A percentile compares a stretch with the other conserved stretches of the same genome.
Evolutionary conservation across 345 rosid genomes (phyloP).

Genomic region (Durio zibethinus): DNA sequence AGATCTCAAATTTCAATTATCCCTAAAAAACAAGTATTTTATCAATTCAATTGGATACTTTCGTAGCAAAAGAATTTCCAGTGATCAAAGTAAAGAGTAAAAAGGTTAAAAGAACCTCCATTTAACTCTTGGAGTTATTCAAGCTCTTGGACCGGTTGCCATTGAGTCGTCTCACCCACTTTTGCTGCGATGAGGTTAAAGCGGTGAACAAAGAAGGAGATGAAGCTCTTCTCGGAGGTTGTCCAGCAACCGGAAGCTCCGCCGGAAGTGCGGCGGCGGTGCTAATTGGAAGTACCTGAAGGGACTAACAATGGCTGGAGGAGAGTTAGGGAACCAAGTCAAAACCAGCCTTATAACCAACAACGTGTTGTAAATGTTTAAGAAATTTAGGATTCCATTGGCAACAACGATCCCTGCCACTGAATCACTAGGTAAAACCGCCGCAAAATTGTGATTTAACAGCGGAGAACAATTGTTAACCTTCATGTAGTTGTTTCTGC

Average conservation of each 20-base stretch:
- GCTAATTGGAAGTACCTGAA: conserved; percentile 64
- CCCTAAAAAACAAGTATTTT: not conserved
- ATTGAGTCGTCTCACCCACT: conserved; percentile 67
- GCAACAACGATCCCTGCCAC: conserved; percentile 86
- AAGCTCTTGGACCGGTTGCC: conserved; percentile 29
- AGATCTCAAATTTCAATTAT: not conserved
- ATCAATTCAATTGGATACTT: not conserved
- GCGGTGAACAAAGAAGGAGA: conserved; percentile 17
- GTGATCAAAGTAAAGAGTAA: not conserved
- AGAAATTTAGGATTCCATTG: conserved; percentile 71
- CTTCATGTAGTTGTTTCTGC: conserved; percentile 36
- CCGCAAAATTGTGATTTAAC: conserved; percentile 70
- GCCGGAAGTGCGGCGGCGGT: conserved; percentile 80
- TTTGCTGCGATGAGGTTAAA: conserved; percentile 43
- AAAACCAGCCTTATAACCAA: conserved; percentile 79
- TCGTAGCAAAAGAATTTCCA: not conserved
- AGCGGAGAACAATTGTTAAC: conserved; percentile 20
- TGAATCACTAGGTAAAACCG: conserved; percentile 84
- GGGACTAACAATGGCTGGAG: conserved; percentile 91
- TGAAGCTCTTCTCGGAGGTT: conserved; percentile 23
- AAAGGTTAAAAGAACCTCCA: not conserved
- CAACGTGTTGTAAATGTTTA: conserved; percentile 77
- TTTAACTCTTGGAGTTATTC: not conserved
- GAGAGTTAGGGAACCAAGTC: conserved; percentile 95
- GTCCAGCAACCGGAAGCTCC: conserved; percentile 53